Evolutionary conservation across 257 asterid species (phyloP).

Genomic region (Solanum habrochaites): DNA sequence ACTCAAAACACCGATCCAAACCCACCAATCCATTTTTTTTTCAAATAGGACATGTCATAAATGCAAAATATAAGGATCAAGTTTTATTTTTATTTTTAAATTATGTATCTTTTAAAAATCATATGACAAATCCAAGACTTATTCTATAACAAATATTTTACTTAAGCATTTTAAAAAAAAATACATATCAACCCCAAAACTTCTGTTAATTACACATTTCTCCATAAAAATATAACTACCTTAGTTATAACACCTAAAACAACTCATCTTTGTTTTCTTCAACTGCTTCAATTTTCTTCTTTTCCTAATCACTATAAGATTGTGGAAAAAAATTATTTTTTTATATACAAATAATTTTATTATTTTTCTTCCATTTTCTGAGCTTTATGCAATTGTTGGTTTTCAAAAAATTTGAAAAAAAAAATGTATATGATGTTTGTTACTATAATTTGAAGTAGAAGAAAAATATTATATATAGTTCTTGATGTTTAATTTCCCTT

Average conservation of each 20-base stretch:
- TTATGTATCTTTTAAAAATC: background rate
- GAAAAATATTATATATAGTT: background rate
- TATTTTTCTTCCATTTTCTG: background rate
- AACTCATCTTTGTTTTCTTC: slow-evolving; percentile 11
- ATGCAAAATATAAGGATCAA: background rate
- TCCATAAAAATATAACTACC: background rate
- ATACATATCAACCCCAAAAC: background rate
- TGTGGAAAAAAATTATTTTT: background rate
- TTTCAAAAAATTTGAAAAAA: background rate
- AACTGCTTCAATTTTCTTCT: background rate
- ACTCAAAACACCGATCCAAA: background rate
- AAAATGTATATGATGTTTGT: background rate
- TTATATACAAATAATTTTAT: background rate
- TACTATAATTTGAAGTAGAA: background rate
- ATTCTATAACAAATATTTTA: background rate
- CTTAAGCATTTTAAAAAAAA: background rate
- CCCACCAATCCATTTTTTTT: background rate
- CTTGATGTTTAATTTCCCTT: background rate
- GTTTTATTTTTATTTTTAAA: background rate
- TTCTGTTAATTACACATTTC: background rate
- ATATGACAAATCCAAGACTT: background rate
- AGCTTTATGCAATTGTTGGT: background rate
- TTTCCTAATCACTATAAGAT: background rate
- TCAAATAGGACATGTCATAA: background rate
- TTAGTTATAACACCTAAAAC: slow-evolving; percentile 45